These are phyloP conservation scores for Gossypium schwendimanii DNA, from an alignment of 441 rosid genomes.

Conservation along the genomic window DNA sequence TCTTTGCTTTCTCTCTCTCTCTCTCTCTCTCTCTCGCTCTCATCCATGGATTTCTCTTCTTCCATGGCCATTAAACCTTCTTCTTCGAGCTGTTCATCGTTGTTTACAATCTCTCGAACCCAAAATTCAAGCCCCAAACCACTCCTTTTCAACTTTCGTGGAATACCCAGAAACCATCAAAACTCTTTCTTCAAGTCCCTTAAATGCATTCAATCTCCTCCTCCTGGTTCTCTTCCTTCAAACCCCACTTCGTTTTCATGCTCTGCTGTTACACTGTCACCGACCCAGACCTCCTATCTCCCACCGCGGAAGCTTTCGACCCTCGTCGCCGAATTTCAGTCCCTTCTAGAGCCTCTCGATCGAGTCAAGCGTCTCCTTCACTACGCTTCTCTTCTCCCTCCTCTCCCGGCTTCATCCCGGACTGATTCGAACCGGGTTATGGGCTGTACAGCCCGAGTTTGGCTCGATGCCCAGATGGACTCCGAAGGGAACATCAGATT, in stretches of 20 bases:
- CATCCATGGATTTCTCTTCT: constrained; percentile 24
- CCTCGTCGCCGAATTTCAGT: constrained; percentile 53
- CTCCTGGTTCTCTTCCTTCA: constrained; percentile 14
- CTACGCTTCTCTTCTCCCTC: constrained; percentile 49
- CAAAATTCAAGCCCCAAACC: constrained; percentile 18
- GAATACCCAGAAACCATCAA: constrained; percentile 12
- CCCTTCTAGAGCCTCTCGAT: constrained; percentile 49
- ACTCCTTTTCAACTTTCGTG: constrained; percentile 18
- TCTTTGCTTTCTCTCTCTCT: neutral
- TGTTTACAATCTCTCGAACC: constrained; percentile 22
- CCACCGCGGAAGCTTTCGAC: constrained; percentile 42
- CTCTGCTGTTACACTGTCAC: constrained; percentile 46
- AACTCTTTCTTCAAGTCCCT: constrained; percentile 27
- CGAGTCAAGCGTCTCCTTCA: constrained; percentile 63
- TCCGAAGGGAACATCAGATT: constrained; percentile 60
- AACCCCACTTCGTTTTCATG: constrained; percentile 31
- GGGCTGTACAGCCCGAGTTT: constrained; percentile 92
- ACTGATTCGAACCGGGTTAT: constrained; percentile 70
- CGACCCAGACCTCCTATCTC: constrained; percentile 36
- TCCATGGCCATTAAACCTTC: constrained; percentile 29
- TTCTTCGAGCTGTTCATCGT: constrained; percentile 17
- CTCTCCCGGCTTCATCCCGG: constrained; percentile 44
- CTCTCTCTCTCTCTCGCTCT: neutral
- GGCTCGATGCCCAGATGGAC: constrained; percentile 64
- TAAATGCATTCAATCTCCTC: constrained; percentile 23